These are phyloP conservation scores for Gillenia trifoliata DNA, from an alignment of 306 rosid species.

Conservation along the genomic window DNA sequence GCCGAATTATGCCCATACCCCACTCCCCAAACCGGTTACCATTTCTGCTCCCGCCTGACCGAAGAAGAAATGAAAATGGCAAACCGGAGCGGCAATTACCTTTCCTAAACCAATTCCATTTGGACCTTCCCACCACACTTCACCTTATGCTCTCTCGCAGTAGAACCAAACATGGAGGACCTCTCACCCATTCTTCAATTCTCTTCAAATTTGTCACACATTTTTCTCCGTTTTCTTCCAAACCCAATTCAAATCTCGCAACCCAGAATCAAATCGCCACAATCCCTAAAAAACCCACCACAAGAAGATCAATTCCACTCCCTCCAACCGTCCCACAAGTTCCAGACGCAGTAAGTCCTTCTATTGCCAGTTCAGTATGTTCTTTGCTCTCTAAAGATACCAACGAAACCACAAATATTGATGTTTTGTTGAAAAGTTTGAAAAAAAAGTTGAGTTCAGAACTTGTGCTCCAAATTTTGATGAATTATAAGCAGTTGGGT, in stretches of 20 bases:
- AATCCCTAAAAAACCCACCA: conserved; percentile 17
- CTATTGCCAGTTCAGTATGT: conserved; percentile 25
- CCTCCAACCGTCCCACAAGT: conserved; percentile 12
- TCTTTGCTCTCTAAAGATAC: conserved; percentile 35
- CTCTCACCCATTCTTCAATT: neutral
- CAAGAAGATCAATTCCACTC: conserved; percentile 21
- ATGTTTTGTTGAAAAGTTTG: conserved; percentile 27
- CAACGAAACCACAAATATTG: conserved; percentile 24
- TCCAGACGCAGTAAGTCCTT: conserved; percentile 14
- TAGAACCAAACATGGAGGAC: conserved; percentile 10
- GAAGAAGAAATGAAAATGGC: neutral
- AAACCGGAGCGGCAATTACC: neutral
- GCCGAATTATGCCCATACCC: too few relatives aligned
- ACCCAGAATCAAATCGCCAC: conserved; percentile 12
- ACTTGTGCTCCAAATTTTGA: conserved; percentile 50
- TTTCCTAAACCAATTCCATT: neutral
- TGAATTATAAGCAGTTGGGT: conserved; percentile 54
- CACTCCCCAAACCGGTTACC: too few relatives aligned
- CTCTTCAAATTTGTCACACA: conserved; percentile 12
- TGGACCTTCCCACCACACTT: neutral
- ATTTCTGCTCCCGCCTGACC: too few relatives aligned
- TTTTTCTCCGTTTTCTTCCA: conserved; percentile 24
- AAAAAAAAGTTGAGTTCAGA: conserved; percentile 34
- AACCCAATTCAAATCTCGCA: conserved; percentile 13
- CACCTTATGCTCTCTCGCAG: conserved; percentile 19